phyloP scores from a whole-genome alignment of 345 rosid species.

The Citrus australasica region DNA sequence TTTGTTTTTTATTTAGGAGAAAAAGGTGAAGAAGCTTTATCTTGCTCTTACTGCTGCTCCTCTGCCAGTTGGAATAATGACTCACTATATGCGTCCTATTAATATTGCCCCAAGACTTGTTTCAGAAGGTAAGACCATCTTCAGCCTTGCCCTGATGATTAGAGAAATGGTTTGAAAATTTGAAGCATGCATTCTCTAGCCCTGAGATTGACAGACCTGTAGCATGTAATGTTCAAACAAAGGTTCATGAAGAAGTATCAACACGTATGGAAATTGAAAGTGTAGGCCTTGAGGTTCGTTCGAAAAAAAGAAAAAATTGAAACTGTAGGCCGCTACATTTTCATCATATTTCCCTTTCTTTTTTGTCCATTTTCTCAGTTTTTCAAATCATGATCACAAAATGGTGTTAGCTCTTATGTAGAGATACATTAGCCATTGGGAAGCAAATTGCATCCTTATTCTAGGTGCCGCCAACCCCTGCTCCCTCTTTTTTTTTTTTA shows the following conservation, averaged over 20 bases:
- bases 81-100: constrained; percentile 88
- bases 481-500: background rate
- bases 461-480: too few species aligned
- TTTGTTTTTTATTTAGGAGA: constrained; percentile 40
- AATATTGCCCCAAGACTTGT: constrained; percentile 84
- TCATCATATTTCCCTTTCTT: background rate
- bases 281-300: background rate
- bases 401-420: background rate
- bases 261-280: background rate
- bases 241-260: background rate
- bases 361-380: background rate
- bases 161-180: background rate
- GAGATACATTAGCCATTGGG: background rate
- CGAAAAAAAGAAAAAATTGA: background rate
- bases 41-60: constrained; percentile 85
- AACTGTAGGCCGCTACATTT: background rate
- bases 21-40: constrained; percentile 83
- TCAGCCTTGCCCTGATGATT: constrained; percentile 3
- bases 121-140: constrained; percentile 54
- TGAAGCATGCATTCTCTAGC: background rate
- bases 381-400: background rate
- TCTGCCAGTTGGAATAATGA: constrained; percentile 63
- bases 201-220: background rate
- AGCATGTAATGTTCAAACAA: background rate
- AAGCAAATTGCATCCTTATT: background rate